phyloP scores from a whole-genome alignment of 139 green algal species.

The Coelastrella sp. region DNA sequence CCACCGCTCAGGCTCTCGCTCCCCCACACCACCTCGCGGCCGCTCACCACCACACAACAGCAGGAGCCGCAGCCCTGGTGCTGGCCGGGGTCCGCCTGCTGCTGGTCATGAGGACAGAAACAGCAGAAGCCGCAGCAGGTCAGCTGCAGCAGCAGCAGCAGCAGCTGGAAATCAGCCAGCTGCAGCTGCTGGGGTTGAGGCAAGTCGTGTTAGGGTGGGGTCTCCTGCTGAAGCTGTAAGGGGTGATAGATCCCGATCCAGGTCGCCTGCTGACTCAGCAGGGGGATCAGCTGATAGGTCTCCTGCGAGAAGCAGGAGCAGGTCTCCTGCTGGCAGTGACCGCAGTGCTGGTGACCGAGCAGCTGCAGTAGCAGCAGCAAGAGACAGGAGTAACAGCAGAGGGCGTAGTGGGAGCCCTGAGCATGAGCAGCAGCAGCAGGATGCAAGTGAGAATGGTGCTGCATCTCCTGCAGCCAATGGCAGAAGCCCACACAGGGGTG shows the following conservation, averaged over 20 bases:
- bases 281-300: no score
- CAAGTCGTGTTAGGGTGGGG: neutral
- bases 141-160: neutral
- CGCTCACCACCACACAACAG: neutral
- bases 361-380: neutral
- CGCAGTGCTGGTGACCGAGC: neutral
- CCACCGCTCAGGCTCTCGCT: neutral
- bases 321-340: neutral
- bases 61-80: neutral
- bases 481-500: neutral
- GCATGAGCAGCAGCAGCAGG: no score
- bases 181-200: neutral
- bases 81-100: neutral
- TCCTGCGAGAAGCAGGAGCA: no score
- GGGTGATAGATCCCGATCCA: neutral
- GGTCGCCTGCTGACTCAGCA: constrained; percentile 1
- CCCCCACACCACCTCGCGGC: neutral
- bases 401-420: no score
- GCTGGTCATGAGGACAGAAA: neutral
- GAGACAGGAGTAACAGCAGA: no score
- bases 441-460: neutral
- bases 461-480: neutral
- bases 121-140: no score
- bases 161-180: neutral
- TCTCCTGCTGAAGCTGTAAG: neutral